Conservation (phyloP, 257 asterid species). For the Phtheirospermum japonicum region DNA sequence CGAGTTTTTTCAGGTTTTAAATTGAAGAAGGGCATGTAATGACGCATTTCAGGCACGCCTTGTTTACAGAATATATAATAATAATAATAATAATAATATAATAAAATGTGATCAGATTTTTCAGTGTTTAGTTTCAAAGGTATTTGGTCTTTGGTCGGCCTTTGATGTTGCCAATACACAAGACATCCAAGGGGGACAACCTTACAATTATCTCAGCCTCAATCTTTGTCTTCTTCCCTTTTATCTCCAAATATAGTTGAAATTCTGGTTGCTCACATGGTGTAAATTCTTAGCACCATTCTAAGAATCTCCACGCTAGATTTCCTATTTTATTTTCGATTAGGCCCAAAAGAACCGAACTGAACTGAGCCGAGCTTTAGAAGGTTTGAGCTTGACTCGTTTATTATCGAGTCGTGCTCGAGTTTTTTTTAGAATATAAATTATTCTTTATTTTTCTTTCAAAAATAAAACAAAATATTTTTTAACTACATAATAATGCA, state of each 20-base stretch:
- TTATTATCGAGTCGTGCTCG: too few relatives aligned
- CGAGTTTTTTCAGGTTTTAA: background rate
- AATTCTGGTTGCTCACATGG: too few relatives aligned
- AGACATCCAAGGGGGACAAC: slow-evolving; percentile 33
- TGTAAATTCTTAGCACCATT: too few relatives aligned
- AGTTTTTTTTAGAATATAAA: too few relatives aligned
- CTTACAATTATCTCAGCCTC: slow-evolving; percentile 21
- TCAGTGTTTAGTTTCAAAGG: slow-evolving; percentile 19
- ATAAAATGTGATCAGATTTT: slow-evolving; percentile 15
- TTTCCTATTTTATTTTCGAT: too few relatives aligned
- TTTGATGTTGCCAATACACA: slow-evolving; percentile 56
- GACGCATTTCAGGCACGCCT: slow-evolving; percentile 63
- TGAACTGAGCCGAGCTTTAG: too few relatives aligned
- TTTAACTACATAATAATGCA: too few relatives aligned
- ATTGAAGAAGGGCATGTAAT: slow-evolving; percentile 24
- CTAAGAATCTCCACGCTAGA: too few relatives aligned
- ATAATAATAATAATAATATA: background rate
- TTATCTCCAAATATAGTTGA: background rate
- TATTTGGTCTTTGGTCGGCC: slow-evolving; percentile 45
- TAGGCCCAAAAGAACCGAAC: too few relatives aligned
- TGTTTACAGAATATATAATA: slow-evolving; percentile 17
- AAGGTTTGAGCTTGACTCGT: too few relatives aligned
- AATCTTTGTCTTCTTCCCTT: slow-evolving; percentile 31
- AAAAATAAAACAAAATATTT: too few relatives aligned
- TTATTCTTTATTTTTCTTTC: too few relatives aligned